These are phyloP conservation scores for Podila horticola DNA, from an alignment of 192 early-diverging fungal genomes.

Conservation along the genomic window DNA sequence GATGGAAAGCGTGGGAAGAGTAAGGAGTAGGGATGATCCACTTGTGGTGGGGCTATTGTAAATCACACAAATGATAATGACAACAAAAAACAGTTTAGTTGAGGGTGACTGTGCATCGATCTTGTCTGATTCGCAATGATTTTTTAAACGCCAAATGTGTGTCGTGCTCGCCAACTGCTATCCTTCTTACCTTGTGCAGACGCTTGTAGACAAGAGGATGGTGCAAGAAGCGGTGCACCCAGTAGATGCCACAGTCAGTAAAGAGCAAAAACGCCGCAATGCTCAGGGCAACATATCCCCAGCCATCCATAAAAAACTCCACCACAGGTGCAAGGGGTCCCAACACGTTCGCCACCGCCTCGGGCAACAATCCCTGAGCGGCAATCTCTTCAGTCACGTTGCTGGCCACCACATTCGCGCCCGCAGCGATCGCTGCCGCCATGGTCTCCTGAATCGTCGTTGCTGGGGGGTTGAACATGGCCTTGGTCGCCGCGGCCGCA, in stretches of 20 bases:
- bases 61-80: neutral
- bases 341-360: constrained; percentile 12
- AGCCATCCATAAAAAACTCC: constrained; percentile 62
- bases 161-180: no score
- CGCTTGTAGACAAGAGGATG: constrained; percentile 90
- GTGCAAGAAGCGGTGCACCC: constrained; percentile 94
- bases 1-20: constrained; percentile 96
- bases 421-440: constrained; percentile 29
- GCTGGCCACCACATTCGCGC: constrained; percentile 12
- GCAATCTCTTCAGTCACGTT: constrained; percentile 15
- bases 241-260: constrained; percentile 96
- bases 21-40: constrained; percentile 92
- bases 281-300: constrained; percentile 75
- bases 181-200: constrained; percentile 87
- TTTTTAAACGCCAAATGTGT: no score
- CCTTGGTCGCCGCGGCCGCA: constrained; percentile 41
- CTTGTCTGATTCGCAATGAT: no score
- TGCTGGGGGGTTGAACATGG: constrained; percentile 19
- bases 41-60: constrained; percentile 61
- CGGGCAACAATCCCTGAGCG: neutral
- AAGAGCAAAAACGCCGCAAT: constrained; percentile 85
- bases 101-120: neutral
- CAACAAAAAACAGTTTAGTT: neutral
- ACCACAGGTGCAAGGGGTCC: constrained; percentile 28
- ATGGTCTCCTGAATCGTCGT: constrained; percentile 33